A percentile compares a stretch with the other conserved stretches of the same genome.
These are phyloP conservation scores for Coemansia sp. DNA, from an alignment of 192 early-diverging fungal genomes.

Conservation along the genomic window DNA sequence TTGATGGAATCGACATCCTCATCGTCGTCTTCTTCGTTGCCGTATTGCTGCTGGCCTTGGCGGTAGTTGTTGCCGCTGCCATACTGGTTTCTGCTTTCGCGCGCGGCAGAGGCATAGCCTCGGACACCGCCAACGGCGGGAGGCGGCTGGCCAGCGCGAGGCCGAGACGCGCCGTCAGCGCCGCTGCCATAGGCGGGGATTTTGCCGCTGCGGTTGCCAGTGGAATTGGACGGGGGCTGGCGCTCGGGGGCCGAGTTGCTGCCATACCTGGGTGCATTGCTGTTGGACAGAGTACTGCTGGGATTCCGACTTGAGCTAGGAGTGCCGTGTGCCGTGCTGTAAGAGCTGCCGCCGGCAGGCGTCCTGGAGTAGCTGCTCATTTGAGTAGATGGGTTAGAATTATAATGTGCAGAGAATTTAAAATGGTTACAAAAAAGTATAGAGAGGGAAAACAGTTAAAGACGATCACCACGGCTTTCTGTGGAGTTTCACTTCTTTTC, in stretches of 20 bases:
- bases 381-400: constrained; percentile 1
- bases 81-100: constrained; percentile 19
- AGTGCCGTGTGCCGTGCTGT: background rate
- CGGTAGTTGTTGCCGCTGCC: constrained; percentile 15
- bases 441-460: background rate
- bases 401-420: background rate
- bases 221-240: background rate
- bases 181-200: background rate
- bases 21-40: constrained; percentile 55
- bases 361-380: constrained; percentile 43
- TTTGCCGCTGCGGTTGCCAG: background rate
- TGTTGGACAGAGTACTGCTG: background rate
- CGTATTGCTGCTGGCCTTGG: constrained; percentile 13
- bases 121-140: constrained; percentile 18
- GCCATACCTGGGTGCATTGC: constrained; percentile 5
- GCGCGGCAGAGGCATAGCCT: constrained; percentile 28
- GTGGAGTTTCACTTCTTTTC: background rate
- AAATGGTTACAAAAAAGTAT: background rate
- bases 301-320: background rate
- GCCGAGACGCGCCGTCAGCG: background rate
- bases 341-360: constrained; percentile 8
- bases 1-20: constrained; percentile 62
- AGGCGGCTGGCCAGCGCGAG: background rate
- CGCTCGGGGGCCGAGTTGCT: constrained; percentile 4
- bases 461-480: background rate